phyloP scores from a whole-genome alignment of 352 stramenopile genomes.

The Phytopythium oedochilum region DNA sequence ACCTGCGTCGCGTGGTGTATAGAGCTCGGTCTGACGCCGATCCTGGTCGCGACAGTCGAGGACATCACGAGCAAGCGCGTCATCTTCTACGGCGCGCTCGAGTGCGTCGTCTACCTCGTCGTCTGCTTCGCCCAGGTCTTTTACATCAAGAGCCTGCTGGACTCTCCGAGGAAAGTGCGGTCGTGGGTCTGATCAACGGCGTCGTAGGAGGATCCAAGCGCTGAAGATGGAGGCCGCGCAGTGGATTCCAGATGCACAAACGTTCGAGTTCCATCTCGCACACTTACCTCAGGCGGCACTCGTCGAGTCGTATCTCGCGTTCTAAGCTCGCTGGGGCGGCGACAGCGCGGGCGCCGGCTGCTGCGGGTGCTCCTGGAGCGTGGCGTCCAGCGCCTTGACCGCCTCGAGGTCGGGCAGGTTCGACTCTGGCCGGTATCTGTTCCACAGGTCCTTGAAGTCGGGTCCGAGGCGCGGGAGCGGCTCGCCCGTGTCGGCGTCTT shows the following conservation, averaged over 20 bases:
- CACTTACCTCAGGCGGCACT: too few relatives aligned
- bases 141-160: conserved; percentile 76
- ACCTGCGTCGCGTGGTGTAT: too few relatives aligned
- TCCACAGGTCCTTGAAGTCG: conserved; percentile 50
- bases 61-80: conserved; percentile 76
- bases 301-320: too few relatives aligned
- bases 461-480: conserved; percentile 29
- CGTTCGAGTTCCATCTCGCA: not conserved
- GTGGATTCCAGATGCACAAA: not conserved
- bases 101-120: conserved; percentile 66
- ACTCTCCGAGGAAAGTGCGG: conserved; percentile 40
- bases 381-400: conserved; percentile 50
- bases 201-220: not conserved
- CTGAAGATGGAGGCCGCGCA: not conserved
- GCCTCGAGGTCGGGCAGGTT: conserved; percentile 61
- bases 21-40: too few relatives aligned
- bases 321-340: not conserved
- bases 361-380: conserved; percentile 18
- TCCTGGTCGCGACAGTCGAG: conserved; percentile 35
- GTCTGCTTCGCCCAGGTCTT: conserved; percentile 68
- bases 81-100: conserved; percentile 63
- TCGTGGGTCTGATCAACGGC: conserved; percentile 34
- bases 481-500: conserved; percentile 30
- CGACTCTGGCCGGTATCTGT: conserved; percentile 37
- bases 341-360: not conserved